Conservation (phyloP, 2,329 filamentous ascomycete species). For the Ascochyta lentis region DNA sequence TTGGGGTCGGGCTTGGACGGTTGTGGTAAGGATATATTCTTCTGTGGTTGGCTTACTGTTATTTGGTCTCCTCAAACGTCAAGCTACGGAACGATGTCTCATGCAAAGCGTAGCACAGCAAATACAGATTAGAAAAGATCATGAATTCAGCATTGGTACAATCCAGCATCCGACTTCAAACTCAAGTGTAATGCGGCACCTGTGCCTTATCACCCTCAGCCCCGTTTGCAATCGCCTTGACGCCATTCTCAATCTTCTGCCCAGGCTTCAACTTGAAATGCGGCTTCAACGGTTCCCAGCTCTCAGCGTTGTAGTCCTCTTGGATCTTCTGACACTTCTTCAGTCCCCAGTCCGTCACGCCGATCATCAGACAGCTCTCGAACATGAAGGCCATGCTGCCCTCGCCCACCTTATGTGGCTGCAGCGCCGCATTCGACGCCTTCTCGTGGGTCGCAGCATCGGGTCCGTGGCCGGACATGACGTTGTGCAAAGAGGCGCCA, state of each 20-base stretch:
- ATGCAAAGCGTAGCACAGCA: background rate
- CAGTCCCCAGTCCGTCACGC: slow-evolving; percentile 75
- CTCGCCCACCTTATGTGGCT: slow-evolving; percentile 66
- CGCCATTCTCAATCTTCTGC: slow-evolving; percentile 38
- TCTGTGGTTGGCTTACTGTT: no score
- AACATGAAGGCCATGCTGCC: slow-evolving; percentile 74
- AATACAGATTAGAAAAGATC: background rate
- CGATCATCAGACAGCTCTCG: slow-evolving; percentile 71
- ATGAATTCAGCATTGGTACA: background rate
- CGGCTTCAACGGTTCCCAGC: slow-evolving; percentile 68
- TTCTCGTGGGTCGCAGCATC: slow-evolving; percentile 66
- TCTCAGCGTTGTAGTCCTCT: slow-evolving; percentile 78
- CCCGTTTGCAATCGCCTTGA: slow-evolving; percentile 22
- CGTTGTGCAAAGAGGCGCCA: slow-evolving; percentile 72
- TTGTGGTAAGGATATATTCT: no score
- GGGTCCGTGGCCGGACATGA: slow-evolving; percentile 75
- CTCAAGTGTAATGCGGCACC: slow-evolving; percentile 34
- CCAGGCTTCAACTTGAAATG: slow-evolving; percentile 49
- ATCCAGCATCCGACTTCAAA: background rate
- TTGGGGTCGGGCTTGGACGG: no score
- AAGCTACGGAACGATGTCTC: no score
- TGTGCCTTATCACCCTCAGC: slow-evolving; percentile 30
- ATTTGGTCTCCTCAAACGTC: no score
- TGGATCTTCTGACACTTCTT: slow-evolving; percentile 74
- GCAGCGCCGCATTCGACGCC: slow-evolving; percentile 61